These are phyloP conservation scores for Colletotrichum liriopes DNA, from an alignment of 2,329 filamentous ascomycete genomes.

Conservation along the genomic window DNA sequence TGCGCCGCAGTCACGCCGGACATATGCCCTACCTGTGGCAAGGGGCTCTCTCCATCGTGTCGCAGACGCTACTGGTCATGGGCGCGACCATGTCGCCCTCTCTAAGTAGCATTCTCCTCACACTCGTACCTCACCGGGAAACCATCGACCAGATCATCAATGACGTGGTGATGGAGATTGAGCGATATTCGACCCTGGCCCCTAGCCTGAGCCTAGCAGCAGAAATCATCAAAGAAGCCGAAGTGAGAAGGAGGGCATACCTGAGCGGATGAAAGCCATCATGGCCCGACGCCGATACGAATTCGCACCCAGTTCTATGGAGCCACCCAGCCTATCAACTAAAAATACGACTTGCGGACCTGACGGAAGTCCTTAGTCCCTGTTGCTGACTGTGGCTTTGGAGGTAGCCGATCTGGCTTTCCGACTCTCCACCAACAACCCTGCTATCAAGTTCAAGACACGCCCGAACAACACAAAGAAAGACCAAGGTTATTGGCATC, in stretches of 20 bases:
- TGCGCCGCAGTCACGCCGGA: conserved; percentile 76
- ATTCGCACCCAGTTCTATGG: conserved; percentile 7
- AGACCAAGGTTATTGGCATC: neutral
- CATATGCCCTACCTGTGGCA: conserved; percentile 92
- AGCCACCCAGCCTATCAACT: conserved; percentile 4
- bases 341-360: neutral
- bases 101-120: conserved; percentile 75
- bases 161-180: conserved; percentile 82
- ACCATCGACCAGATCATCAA: conserved; percentile 83
- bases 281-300: conserved; percentile 17
- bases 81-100: conserved; percentile 86
- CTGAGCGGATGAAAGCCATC: conserved; percentile 62
- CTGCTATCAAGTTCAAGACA: neutral
- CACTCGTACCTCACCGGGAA: conserved; percentile 69
- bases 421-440: neutral
- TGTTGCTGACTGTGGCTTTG: neutral
- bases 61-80: conserved; percentile 87
- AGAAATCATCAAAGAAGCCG: conserved; percentile 86
- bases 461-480: neutral
- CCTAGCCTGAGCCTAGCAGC: conserved; percentile 83
- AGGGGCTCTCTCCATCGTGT: conserved; percentile 86
- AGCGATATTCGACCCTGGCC: conserved; percentile 81
- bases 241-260: conserved; percentile 78
- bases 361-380: neutral
- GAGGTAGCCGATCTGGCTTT: neutral